Evolutionary conservation across 345 rosid species (phyloP).

Genomic region (Eucalyptus virginea): DNA sequence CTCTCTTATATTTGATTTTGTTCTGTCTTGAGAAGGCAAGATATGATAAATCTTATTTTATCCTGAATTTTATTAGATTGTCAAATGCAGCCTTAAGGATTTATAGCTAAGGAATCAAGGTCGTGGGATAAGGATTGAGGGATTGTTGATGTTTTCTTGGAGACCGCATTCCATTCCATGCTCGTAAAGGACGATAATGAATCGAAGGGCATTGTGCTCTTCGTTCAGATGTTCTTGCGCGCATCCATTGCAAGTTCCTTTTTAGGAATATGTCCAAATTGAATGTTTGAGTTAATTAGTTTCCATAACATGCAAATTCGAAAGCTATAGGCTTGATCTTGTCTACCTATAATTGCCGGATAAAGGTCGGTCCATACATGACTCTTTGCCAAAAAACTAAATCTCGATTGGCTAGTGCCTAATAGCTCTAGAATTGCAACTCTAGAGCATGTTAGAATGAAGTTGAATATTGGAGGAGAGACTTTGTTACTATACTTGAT

Average conservation of each 20-base stretch:
- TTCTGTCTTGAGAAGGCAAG: rapidly evolving
- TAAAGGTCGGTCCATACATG: neutral
- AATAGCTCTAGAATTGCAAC: neutral
- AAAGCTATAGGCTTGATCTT: neutral
- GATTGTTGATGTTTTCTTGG: neutral
- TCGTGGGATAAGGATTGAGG: too few species aligned
- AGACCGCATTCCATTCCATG: neutral
- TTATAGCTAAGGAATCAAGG: too few species aligned
- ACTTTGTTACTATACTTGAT: too few species aligned
- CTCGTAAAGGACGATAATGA: neutral
- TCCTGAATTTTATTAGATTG: too few species aligned
- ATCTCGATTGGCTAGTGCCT: neutral
- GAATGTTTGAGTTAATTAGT: too few species aligned
- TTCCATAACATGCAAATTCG: neutral
- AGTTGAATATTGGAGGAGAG: neutral
- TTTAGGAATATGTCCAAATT: neutral
- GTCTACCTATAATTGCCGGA: neutral
- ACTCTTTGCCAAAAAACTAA: neutral
- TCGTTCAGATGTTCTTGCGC: neutral
- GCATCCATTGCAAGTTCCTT: neutral
- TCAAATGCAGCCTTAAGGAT: too few species aligned
- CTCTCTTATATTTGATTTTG: too few species aligned
- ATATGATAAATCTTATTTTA: too few species aligned
- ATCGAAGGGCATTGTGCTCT: neutral
- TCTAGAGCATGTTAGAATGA: neutral